Evolutionary conservation across 1,139 yeast genomes (phyloP).

Genomic region (Yamadazyma conglobata): DNA sequence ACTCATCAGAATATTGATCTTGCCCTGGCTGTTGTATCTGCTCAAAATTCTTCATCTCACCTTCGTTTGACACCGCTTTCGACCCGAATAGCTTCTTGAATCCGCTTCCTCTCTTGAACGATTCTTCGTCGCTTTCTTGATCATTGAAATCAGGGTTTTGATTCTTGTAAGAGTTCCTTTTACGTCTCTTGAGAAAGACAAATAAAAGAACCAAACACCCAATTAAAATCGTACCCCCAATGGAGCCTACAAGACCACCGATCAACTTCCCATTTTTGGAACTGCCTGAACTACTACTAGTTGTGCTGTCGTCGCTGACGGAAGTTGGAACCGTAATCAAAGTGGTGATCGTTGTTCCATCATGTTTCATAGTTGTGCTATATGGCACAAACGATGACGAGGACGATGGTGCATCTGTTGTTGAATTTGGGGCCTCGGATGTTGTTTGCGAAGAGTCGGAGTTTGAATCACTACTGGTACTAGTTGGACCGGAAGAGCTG

Average conservation of each 20-base stretch:
- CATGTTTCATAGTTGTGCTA: constrained; percentile 25
- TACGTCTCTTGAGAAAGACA: constrained; percentile 33
- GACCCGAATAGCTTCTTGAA: constrained; percentile 33
- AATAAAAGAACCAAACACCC: constrained; percentile 37
- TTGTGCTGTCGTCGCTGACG: constrained; percentile 9
- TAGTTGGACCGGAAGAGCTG: constrained; percentile 4
- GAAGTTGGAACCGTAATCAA: constrained; percentile 40
- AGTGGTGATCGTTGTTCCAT: constrained; percentile 43
- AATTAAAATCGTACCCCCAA: constrained; percentile 44
- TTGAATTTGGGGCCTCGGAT: constrained; percentile 3
- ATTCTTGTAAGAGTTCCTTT: constrained; percentile 30
- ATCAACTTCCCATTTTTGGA: constrained; percentile 36
- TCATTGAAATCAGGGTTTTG: constrained; percentile 47
- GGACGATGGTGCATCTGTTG: constrained; percentile 3
- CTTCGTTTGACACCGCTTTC: constrained; percentile 14
- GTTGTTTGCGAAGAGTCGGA: constrained; percentile 1
- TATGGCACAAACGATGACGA: constrained; percentile 15
- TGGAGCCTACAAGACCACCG: constrained; percentile 48
- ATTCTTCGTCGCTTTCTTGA: constrained; percentile 16
- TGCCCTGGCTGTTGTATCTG: constrained; percentile 15
- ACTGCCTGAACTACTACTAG: constrained; percentile 16
- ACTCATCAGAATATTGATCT: constrained; percentile 27
- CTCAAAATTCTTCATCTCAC: constrained; percentile 10
- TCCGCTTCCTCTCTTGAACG: constrained; percentile 21
- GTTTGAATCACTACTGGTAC: constrained; percentile 3